These are phyloP conservation scores for Parmales sp. DNA, from an alignment of 108 stramenopile species.

Conservation along the genomic window DNA sequence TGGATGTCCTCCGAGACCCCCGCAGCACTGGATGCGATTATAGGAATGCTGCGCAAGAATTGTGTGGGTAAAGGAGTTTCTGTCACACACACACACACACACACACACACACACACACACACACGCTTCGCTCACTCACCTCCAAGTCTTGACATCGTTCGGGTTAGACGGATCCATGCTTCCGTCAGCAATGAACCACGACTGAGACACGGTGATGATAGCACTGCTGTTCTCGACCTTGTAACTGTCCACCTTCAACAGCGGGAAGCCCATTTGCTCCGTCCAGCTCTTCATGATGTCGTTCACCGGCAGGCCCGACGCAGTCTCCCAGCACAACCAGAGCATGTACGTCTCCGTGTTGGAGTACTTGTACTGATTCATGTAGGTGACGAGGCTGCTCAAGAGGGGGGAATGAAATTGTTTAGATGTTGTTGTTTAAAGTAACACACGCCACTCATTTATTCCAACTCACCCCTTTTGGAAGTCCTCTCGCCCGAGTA, in stretches of 20 bases:
- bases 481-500: conserved; percentile 75
- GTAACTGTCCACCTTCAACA: conserved; percentile 58
- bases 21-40: conserved; percentile 63
- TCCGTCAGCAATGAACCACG: conserved; percentile 84
- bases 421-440: too few species aligned
- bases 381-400: conserved; percentile 55
- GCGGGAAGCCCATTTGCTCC: conserved; percentile 86
- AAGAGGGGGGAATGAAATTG: background rate
- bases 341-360: conserved; percentile 84
- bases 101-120: too few species aligned
- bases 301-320: conserved; percentile 67
- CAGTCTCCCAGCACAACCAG: conserved; percentile 88
- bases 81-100: too few species aligned
- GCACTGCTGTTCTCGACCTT: conserved; percentile 60
- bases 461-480: too few species aligned
- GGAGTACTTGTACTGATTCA: conserved; percentile 73
- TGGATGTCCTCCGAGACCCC: conserved; percentile 57
- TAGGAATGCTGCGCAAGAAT: too few species aligned
- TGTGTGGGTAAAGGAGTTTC: too few species aligned
- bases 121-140: too few species aligned
- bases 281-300: conserved; percentile 89
- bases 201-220: conserved; percentile 64
- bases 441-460: too few species aligned
- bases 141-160: conserved; percentile 73
- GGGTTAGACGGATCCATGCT: conserved; percentile 42